These are phyloP conservation scores for Acanthamoeba culbertsoni DNA, from an alignment of 208 protist species.

Conservation along the genomic window DNA sequence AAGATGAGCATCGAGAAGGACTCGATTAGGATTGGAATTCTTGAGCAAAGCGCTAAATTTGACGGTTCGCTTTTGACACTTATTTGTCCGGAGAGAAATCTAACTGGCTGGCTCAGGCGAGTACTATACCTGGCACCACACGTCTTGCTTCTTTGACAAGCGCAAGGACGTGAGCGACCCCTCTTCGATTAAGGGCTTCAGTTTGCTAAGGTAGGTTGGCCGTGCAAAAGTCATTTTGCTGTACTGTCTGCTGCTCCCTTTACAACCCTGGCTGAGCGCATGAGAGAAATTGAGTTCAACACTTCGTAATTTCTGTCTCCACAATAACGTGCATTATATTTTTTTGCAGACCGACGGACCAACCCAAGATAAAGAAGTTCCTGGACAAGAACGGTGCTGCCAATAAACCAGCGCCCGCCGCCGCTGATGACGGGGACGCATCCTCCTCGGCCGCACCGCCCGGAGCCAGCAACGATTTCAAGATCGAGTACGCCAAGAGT, in stretches of 20 bases:
- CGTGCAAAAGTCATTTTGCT: too few species aligned
- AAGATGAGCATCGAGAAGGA: slow-evolving; percentile 53
- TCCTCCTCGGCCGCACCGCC: not conserved
- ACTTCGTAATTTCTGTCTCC: not conserved
- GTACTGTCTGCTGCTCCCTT: too few species aligned
- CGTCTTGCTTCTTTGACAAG: slow-evolving; percentile 37
- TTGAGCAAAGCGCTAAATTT: slow-evolving; percentile 20
- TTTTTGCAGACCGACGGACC: not conserved
- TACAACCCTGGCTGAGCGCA: too few species aligned
- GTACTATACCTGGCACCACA: slow-evolving; percentile 16
- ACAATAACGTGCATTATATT: too few species aligned
- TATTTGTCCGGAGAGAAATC: not conserved
- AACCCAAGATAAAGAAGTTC: not conserved
- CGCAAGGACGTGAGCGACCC: slow-evolving; percentile 15
- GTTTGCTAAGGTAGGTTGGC: not conserved
- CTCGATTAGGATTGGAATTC: slow-evolving; percentile 42
- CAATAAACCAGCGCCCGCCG: not conserved
- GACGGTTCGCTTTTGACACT: not conserved
- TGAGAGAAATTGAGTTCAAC: too few species aligned
- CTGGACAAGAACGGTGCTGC: not conserved
- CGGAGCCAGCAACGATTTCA: not conserved
- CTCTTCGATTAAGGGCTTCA: not conserved
- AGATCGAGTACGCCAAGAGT: slow-evolving; percentile 62
- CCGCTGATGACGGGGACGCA: not conserved
- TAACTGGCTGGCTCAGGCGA: not conserved